Base-by-base conservation (phyloP, 495 filamentous ascomycete species). In the Halenospora varia region DNA sequence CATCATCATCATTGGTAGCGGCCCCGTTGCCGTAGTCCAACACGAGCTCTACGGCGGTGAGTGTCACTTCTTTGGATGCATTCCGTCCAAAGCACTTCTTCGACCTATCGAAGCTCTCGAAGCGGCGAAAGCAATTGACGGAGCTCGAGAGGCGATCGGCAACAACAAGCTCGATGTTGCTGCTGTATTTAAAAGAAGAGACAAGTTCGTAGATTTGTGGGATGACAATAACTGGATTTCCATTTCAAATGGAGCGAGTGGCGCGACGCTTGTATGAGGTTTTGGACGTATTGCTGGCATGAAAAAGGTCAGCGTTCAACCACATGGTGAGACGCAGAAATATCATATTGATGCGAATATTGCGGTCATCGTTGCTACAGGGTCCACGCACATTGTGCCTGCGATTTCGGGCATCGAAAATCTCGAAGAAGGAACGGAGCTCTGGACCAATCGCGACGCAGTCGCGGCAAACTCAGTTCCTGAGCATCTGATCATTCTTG, bases 41-140 rank as follows among this genome's bases (percentile, higher is more conserved):
- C 13, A 62, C 4, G 64, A 66, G 48, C 58, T 66, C 22, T 23
- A 53, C n/a, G 64, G 64, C 50, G 62, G 64, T 15, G 64, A 66
- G 24, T 64, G 64, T 51, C 64, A 35, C 11, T 66, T 55, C 51
- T 66, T 47, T 35, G 64, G 52, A 6, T 66, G 64, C 42, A 54
- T 66, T 18, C 64, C 64, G 8, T 44, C 23, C 25, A 64, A 66
- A 53, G 62, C 62, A 4, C 52, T 66, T 20, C 55, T 66, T 10
- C 47, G 64, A 19, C 64, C 64, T 1, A 41, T 1, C 18, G 62
- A 66, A 49, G 61, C 64, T 40, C 48, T 66, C 1, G 55, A 64
- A 51, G 57, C 53, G 6, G 62, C 64, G 3, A 58, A 49, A 42
- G 50, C 53, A 2, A 51, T 66, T 40, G 50, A 25, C 17, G 64